Evolutionary conservation across 192 early-diverging fungal species (phyloP).

Genomic region (Kickxella alabastrina): DNA sequence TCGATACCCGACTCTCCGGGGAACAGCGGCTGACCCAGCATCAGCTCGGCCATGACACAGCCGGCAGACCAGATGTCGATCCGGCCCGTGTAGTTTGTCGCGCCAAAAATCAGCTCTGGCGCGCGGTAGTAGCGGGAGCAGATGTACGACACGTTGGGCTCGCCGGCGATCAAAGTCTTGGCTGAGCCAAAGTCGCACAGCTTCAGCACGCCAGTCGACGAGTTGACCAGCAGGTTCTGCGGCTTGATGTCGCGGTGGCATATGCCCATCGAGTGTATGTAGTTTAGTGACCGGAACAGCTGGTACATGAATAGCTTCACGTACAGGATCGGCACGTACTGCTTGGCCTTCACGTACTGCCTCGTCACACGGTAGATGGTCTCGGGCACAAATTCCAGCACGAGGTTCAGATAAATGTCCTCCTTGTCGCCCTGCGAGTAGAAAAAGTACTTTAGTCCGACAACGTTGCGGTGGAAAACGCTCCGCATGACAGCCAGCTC

Average conservation of each 20-base stretch:
- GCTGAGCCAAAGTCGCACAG: slow-evolving; percentile 98
- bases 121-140: slow-evolving; percentile 98
- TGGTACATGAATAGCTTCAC: slow-evolving; percentile 99
- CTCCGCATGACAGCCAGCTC: slow-evolving; percentile 73
- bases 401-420: slow-evolving; percentile 93
- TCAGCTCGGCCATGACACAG: slow-evolving; percentile 95
- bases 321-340: slow-evolving; percentile 89
- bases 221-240: slow-evolving; percentile 94
- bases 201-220: slow-evolving; percentile 86
- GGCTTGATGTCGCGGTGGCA: slow-evolving; percentile 99
- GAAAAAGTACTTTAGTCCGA: slow-evolving; percentile 86
- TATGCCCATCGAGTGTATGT: slow-evolving; percentile 94
- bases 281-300: slow-evolving; percentile 92
- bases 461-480: slow-evolving; percentile 91
- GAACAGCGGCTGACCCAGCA: slow-evolving; percentile 90
- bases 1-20: slow-evolving; percentile 96
- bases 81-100: slow-evolving; percentile 84
- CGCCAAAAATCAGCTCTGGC: slow-evolving; percentile 95
- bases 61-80: slow-evolving; percentile 95
- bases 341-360: slow-evolving; percentile 85
- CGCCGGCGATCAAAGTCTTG: slow-evolving; percentile 89
- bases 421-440: slow-evolving; percentile 92
- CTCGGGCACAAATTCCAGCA: slow-evolving; percentile 94
- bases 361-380: slow-evolving; percentile 93
- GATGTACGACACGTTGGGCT: slow-evolving; percentile 98